Evolutionary conservation across 306 rosid genomes (phyloP).

Genomic region (Vicia sativa): DNA sequence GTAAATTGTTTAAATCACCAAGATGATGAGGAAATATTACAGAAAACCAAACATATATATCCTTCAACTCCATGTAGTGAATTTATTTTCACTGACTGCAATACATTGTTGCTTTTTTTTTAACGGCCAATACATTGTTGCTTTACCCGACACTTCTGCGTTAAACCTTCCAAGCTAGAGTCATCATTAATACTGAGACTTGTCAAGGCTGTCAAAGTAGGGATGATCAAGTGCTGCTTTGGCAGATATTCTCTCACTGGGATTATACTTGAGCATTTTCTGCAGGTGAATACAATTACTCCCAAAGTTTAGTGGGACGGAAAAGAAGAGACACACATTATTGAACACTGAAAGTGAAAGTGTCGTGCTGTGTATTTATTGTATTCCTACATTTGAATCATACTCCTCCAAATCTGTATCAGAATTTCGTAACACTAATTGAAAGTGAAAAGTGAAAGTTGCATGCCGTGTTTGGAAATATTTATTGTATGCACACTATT

Average conservation of each 20-base stretch:
- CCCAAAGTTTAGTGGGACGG: constrained; percentile 1
- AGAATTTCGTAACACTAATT: background rate
- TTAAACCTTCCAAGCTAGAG: constrained; percentile 5
- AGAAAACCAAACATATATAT: constrained; percentile 2
- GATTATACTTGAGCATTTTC: constrained; percentile 90
- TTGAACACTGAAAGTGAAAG: constrained; percentile 15
- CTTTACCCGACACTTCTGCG: constrained; percentile 25
- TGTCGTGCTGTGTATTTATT: background rate
- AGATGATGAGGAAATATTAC: constrained; percentile 64
- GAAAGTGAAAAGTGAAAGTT: constrained; percentile 10
- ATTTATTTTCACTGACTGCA: constrained; percentile 22
- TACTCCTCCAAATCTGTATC: background rate
- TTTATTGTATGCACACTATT: background rate
- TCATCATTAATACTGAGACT: constrained; percentile 68
- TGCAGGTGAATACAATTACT: constrained; percentile 49
- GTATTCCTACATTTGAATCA: background rate
- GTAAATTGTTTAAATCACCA: constrained; percentile 54
- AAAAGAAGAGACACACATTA: constrained; percentile 16
- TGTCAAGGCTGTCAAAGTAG: constrained; percentile 88
- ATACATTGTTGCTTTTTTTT: background rate
- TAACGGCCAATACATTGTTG: background rate
- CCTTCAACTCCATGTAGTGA: constrained; percentile 24
- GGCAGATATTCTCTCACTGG: constrained; percentile 91
- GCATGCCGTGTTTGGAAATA: background rate
- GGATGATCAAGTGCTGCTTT: constrained; percentile 96